These are phyloP conservation scores for Peziza echinospora DNA, from an alignment of 495 filamentous ascomycete genomes.

Conservation along the genomic window DNA sequence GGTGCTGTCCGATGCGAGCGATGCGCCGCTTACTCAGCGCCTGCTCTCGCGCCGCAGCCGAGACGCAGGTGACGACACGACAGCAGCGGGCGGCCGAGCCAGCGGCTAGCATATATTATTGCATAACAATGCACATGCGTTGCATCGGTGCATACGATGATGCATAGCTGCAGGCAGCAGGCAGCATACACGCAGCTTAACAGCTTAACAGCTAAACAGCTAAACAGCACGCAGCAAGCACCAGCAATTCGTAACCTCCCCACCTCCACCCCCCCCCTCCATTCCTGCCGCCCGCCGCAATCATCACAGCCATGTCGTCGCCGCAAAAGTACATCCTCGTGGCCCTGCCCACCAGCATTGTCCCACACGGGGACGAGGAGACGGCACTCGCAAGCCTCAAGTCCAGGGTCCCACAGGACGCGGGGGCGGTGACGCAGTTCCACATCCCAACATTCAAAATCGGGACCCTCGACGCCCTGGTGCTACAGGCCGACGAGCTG, in stretches of 20 bases:
- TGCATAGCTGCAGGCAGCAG: too few relatives aligned
- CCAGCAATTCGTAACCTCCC: too few relatives aligned
- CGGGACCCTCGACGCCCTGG: conserved; percentile 83
- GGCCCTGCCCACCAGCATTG: conserved; percentile 53
- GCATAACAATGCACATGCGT: too few relatives aligned
- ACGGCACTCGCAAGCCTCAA: conserved; percentile 58
- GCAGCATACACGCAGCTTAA: too few relatives aligned
- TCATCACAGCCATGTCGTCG: conserved; percentile 13
- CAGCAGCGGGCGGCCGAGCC: too few relatives aligned
- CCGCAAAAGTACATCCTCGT: conserved; percentile 47
- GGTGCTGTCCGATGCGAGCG: neutral
- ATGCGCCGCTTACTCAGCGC: neutral
- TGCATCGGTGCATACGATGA: too few relatives aligned
- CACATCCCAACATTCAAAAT: conserved; percentile 88
- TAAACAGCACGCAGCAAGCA: too few relatives aligned
- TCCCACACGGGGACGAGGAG: conserved; percentile 47
- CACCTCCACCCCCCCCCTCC: too few relatives aligned
- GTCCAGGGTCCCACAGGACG: conserved; percentile 47
- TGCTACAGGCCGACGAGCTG: conserved; percentile 89
- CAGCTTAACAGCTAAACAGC: too few relatives aligned
- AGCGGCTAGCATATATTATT: too few relatives aligned
- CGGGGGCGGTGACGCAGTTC: conserved; percentile 57
- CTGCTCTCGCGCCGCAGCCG: neutral
- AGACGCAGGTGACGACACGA: neutral
- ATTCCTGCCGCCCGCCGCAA: neutral